phyloP scores from a whole-genome alignment of 1,284 basidiomycete genomes.

The Leccinum pallidistipes region DNA sequence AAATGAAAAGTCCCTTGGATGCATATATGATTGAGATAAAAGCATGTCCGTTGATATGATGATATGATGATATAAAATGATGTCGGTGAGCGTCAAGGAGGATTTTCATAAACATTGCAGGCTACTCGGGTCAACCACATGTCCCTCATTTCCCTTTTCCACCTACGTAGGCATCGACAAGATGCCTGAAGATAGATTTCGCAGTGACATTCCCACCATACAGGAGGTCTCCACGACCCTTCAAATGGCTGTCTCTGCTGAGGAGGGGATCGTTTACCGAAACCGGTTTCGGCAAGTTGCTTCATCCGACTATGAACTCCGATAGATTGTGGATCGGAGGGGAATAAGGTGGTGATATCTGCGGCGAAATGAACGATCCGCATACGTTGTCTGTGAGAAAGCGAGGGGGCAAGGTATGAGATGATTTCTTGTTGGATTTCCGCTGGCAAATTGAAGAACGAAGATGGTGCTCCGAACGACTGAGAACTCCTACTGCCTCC shows the following conservation, averaged over 20 bases:
- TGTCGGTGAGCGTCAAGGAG: constrained; percentile 7
- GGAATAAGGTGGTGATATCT: constrained; percentile 51
- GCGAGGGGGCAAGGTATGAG: constrained; percentile 56
- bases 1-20: not conserved
- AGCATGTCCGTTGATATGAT: constrained; percentile 3
- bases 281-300: constrained; percentile 4
- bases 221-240: constrained; percentile 32
- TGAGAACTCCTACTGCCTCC: constrained; percentile 5
- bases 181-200: constrained; percentile 6
- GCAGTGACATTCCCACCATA: constrained; percentile 35
- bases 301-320: constrained; percentile 2
- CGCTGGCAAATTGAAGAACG: constrained; percentile 49
- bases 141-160: constrained; percentile 34
- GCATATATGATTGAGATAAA: constrained; percentile 4
- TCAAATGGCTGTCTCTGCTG: constrained; percentile 17
- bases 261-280: constrained; percentile 10
- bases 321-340: constrained; percentile 17
- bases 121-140: constrained; percentile 32
- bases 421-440: constrained; percentile 64
- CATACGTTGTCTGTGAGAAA: constrained; percentile 57
- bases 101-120: constrained; percentile 26
- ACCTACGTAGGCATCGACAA: constrained; percentile 27
- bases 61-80: not conserved
- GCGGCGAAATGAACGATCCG: constrained; percentile 58
- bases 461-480: constrained; percentile 14